These are phyloP conservation scores for Parathielavia appendiculata DNA, from an alignment of 495 filamentous ascomycete species.

Conservation along the genomic window DNA sequence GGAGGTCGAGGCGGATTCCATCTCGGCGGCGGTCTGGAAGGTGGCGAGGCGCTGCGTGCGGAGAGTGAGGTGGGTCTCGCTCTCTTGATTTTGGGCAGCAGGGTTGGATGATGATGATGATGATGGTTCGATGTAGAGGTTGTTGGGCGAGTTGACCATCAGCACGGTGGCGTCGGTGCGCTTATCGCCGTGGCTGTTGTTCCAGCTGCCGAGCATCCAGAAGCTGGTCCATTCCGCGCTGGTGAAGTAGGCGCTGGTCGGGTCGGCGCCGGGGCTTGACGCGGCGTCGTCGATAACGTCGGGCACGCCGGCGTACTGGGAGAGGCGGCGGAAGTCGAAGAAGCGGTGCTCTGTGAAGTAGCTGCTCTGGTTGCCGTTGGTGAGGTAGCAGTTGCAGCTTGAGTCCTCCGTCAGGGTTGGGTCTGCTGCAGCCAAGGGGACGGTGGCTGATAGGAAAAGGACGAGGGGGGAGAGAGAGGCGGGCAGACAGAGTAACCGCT, in stretches of 20 bases:
- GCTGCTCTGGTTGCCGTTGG: slow-evolving; percentile 41
- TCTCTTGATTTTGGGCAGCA: too few relatives aligned
- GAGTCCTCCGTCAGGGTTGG: slow-evolving; percentile 28
- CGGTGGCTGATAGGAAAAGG: slow-evolving; percentile 20
- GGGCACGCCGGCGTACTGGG: slow-evolving; percentile 37
- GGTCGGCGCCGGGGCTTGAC: slow-evolving; percentile 29
- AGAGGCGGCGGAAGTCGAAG: slow-evolving; percentile 60
- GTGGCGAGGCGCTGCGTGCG: slow-evolving; percentile 51
- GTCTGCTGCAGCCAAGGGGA: slow-evolving; percentile 16
- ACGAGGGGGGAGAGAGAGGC: slow-evolving; percentile 20
- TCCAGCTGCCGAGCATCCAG: slow-evolving; percentile 59
- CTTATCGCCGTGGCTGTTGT: slow-evolving; percentile 34
- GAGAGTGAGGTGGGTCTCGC: slow-evolving; percentile 55
- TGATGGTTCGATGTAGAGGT: slow-evolving; percentile 63
- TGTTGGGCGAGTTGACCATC: slow-evolving; percentile 60
- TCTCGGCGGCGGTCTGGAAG: slow-evolving; percentile 61
- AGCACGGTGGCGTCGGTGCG: slow-evolving; percentile 41
- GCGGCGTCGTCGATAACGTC: slow-evolving; percentile 28
- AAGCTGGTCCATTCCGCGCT: slow-evolving; percentile 40
- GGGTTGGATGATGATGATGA: too few relatives aligned
- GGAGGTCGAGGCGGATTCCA: slow-evolving; percentile 51
- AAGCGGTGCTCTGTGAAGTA: slow-evolving; percentile 63
- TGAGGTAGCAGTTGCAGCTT: slow-evolving; percentile 46
- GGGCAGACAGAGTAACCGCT: slow-evolving; percentile 11
- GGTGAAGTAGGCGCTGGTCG: slow-evolving; percentile 40